Evolutionary conservation across 352 stramenopile genomes (phyloP), one percentile per base, ranked within the genome.

Genomic region (Globisporangium camurandrum): DNA sequence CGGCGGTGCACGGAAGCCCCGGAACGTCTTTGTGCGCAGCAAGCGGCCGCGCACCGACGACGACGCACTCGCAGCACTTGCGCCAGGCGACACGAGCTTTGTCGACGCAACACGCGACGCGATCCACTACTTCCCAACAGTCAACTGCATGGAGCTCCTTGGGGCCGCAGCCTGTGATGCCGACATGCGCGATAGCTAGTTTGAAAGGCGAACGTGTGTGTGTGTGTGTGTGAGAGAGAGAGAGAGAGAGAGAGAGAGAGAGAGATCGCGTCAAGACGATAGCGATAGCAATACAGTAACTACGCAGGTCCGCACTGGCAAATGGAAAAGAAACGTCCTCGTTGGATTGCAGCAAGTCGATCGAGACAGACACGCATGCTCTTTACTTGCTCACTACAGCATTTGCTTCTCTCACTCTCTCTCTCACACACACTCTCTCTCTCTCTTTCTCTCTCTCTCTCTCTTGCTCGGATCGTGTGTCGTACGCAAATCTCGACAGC

Each of bases 121-220:
- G 16, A 53, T 93, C 16, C 73, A 77, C 49, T 93, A 86, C 51
- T 93, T 93, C 26, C 78, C 82, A 6, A 62, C 76, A 0, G 63
- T 86, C 19, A 86, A 88, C 53, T 90, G 78, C 43, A 69, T 93
- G n/a, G 82, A 89, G 44, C 43, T 87, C 14, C 61, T 93, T 26
- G 82, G 82, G 2, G 66, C 64, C 16, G 64, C 63, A 10, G 70
- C 62, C 3, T 86, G 70, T 50, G 79, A 91, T 36, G 67, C 66
- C 10, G 75, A 87, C 26, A 33, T 60, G 34, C 36, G 51, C 41
- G 23, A 22, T n/a, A 56, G 37, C 24, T 54, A 26, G 23, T 36
- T 12, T 23, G 5, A 3, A 10, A 16, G 7, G 19, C 17, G 11
- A 3, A 36, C 28, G n/a, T 4, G 27, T 2, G 14, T 17, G 27